These are phyloP conservation scores for Ambrosiella xylebori DNA, from an alignment of 2,329 filamentous ascomycete genomes.

Conservation along the genomic window DNA sequence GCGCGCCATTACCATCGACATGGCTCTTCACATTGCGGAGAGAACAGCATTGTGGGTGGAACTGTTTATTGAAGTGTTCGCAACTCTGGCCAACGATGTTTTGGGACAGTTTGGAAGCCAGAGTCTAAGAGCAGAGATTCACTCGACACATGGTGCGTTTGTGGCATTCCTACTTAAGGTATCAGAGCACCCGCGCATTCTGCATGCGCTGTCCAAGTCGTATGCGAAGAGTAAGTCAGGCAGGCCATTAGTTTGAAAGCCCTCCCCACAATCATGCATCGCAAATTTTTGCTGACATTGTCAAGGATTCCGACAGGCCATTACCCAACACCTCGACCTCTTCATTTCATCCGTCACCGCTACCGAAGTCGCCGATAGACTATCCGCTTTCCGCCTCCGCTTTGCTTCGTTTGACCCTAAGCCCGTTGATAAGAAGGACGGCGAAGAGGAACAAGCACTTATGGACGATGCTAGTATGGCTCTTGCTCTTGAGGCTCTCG, in stretches of 20 bases:
- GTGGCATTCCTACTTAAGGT: conserved; percentile 45
- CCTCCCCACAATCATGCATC: not conserved
- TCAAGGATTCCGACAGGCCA: conserved; percentile 28
- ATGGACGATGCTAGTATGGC: conserved; percentile 19
- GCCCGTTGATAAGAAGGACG: not conserved
- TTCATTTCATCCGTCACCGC: conserved; percentile 42
- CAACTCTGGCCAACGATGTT: conserved; percentile 31
- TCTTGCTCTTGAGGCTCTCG: conserved; percentile 37
- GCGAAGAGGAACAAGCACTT: conserved; percentile 22
- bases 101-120: conserved; percentile 28
- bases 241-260: not conserved
- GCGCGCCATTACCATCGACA: conserved; percentile 22
- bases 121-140: conserved; percentile 38
- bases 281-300: no score
- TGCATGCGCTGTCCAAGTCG: conserved; percentile 34
- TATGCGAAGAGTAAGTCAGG: conserved; percentile 19
- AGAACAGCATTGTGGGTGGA: conserved; percentile 41
- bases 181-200: conserved; percentile 39
- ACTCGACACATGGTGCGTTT: conserved; percentile 42
- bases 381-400: conserved; percentile 42
- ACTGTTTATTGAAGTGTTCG: conserved; percentile 34
- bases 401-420: conserved; percentile 32
- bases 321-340: conserved; percentile 32
- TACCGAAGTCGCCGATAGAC: conserved; percentile 32
- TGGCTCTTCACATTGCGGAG: conserved; percentile 33